These are phyloP conservation scores for Prunus mume DNA, from an alignment of 306 rosid genomes.

Conservation along the genomic window DNA sequence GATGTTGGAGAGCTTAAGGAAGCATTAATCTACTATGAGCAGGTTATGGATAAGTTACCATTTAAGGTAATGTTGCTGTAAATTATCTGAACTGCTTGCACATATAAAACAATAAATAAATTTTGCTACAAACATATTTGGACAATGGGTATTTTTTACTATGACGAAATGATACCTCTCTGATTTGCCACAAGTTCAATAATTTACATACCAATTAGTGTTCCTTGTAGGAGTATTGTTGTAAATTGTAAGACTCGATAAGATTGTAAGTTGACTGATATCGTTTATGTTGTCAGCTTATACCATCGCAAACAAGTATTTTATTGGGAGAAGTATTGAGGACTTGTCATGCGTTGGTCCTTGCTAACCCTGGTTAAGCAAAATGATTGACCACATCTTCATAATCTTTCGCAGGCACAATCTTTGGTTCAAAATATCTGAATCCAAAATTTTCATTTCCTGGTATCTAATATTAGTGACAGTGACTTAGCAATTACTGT, in stretches of 20 bases:
- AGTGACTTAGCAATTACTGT: too few relatives aligned
- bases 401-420: neutral
- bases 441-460: neutral
- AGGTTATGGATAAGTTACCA: slow-evolving; percentile 62
- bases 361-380: too few relatives aligned
- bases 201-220: neutral
- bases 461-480: too few relatives aligned
- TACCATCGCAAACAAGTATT: too few relatives aligned
- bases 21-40: slow-evolving; percentile 68
- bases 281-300: neutral
- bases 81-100: slow-evolving; percentile 5
- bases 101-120: neutral
- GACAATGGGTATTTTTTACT: neutral
- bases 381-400: neutral
- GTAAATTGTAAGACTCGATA: neutral
- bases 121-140: neutral
- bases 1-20: slow-evolving; percentile 60
- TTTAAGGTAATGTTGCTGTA: slow-evolving; percentile 58
- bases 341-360: too few relatives aligned
- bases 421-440: neutral
- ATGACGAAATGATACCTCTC: neutral
- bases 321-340: too few relatives aligned
- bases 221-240: neutral
- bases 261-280: neutral
- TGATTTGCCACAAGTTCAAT: neutral